phyloP scores from a whole-genome alignment of 208 protist genomes.

The Tritrichomonas foetus region DNA sequence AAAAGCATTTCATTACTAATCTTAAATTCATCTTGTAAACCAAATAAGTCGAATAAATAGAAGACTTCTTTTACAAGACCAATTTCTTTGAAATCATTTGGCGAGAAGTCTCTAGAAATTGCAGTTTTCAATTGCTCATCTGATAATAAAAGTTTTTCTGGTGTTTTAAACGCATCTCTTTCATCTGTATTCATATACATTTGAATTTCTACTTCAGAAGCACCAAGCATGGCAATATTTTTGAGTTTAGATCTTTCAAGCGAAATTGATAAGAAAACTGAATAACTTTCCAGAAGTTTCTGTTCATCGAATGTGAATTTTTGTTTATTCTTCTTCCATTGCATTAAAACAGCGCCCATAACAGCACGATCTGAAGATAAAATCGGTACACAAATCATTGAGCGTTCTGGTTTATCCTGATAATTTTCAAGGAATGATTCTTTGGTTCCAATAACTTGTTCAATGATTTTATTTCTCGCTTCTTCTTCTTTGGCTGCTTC shows the following conservation, averaged over 20 bases:
- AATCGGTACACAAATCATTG: not conserved
- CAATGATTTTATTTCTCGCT: not conserved
- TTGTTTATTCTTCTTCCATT: not conserved
- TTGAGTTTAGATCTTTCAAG: slow-evolving; percentile 10
- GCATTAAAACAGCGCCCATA: not conserved
- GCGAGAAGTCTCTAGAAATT: not conserved
- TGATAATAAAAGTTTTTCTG: not conserved
- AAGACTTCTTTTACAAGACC: not conserved
- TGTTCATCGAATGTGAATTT: not conserved
- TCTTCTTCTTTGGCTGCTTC: slow-evolving; percentile 39
- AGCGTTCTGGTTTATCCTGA: not conserved
- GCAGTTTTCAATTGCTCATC: too few relatives aligned
- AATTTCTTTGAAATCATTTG: not conserved
- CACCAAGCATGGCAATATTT: not conserved
- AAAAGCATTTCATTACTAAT: slow-evolving; percentile 6
- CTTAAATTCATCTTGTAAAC: slow-evolving; percentile 23
- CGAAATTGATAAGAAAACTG: not conserved
- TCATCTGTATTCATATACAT: not conserved
- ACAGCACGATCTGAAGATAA: not conserved
- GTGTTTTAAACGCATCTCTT: not conserved
- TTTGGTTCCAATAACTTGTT: not conserved
- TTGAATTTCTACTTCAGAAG: slow-evolving; percentile 7
- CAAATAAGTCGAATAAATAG: slow-evolving; percentile 41
- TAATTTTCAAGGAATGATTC: not conserved
- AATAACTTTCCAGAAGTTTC: not conserved